Percentiles rank a stretch among this genome's conserved stretches.
These are phyloP conservation scores for Acorus calamus DNA, from an alignment of 106 monocot genomes.

Conservation along the genomic window DNA sequence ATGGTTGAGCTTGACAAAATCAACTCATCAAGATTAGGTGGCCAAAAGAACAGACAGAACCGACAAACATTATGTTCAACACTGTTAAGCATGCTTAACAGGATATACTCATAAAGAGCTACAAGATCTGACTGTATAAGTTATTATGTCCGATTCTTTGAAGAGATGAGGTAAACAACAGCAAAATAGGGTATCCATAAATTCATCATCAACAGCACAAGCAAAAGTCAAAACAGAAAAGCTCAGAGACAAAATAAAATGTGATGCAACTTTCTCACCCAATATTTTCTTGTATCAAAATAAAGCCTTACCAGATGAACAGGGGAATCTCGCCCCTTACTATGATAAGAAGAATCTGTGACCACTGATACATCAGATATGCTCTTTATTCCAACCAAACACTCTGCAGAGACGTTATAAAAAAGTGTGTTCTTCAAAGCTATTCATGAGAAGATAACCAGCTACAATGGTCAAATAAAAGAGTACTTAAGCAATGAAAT, in stretches of 20 bases:
- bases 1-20: too few relatives aligned
- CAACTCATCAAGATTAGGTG: too few relatives aligned
- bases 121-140: too few relatives aligned
- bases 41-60: too few relatives aligned
- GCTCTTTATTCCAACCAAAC: slow-evolving; percentile 36
- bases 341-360: slow-evolving; percentile 26
- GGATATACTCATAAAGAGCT: too few relatives aligned
- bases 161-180: too few relatives aligned
- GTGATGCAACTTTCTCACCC: not conserved
- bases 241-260: not conserved
- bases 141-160: too few relatives aligned
- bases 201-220: not conserved
- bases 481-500: slow-evolving; percentile 5
- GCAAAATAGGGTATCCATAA: not conserved
- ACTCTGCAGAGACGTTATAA: slow-evolving; percentile 41
- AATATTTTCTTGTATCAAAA: not conserved
- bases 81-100: too few relatives aligned
- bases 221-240: not conserved
- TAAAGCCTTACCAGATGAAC: slow-evolving; percentile 4
- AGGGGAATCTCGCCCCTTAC: slow-evolving; percentile 20
- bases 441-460: not conserved
- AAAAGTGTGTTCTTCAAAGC: not conserved
- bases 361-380: slow-evolving; percentile 30
- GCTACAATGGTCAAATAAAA: not conserved
- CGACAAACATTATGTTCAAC: too few relatives aligned